Evolutionary conservation across 1,284 basidiomycete genomes (phyloP).

Genomic region (Sphaerobolus stellatus): DNA sequence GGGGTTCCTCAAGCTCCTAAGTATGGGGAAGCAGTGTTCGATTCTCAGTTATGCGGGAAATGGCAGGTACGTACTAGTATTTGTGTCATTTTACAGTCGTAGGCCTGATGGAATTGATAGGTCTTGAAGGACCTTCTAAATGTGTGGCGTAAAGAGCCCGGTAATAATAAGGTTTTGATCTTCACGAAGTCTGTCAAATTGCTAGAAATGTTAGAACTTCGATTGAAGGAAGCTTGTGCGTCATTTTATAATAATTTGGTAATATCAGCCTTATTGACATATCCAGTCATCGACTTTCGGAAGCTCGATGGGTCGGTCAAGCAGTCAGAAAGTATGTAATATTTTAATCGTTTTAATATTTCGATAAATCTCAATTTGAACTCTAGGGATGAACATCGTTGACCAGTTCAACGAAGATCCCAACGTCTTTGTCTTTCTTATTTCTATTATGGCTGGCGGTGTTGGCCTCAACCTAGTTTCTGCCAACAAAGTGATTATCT

Average conservation of each 20-base stretch:
- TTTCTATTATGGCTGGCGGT: constrained; percentile 76
- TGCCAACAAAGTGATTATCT: constrained; percentile 85
- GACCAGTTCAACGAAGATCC: constrained; percentile 79
- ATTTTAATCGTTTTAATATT: background rate
- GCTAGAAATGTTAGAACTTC: constrained; percentile 74
- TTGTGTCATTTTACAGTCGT: background rate
- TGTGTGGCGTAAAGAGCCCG: constrained; percentile 60
- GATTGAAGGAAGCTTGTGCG: constrained; percentile 57
- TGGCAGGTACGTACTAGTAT: constrained; percentile 57
- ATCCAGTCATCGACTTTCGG: constrained; percentile 58
- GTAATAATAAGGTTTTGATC: constrained; percentile 74
- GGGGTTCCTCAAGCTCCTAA: constrained; percentile 42
- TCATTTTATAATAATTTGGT: constrained; percentile 1
- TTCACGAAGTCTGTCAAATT: constrained; percentile 87
- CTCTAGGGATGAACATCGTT: constrained; percentile 76
- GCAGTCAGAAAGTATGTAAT: constrained; percentile 57
- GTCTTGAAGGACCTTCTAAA: constrained; percentile 64
- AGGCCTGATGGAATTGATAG: constrained; percentile 33
- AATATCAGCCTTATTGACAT: constrained; percentile 1
- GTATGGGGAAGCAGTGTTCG: constrained; percentile 59
- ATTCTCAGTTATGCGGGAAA: constrained; percentile 75
- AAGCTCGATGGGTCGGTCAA: constrained; percentile 73
- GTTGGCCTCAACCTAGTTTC: constrained; percentile 74
- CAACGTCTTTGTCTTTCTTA: constrained; percentile 72
- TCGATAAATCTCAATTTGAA: background rate